These are phyloP conservation scores for Rugonectria rugulosa DNA, from an alignment of 2,329 filamentous ascomycete species.

Conservation along the genomic window DNA sequence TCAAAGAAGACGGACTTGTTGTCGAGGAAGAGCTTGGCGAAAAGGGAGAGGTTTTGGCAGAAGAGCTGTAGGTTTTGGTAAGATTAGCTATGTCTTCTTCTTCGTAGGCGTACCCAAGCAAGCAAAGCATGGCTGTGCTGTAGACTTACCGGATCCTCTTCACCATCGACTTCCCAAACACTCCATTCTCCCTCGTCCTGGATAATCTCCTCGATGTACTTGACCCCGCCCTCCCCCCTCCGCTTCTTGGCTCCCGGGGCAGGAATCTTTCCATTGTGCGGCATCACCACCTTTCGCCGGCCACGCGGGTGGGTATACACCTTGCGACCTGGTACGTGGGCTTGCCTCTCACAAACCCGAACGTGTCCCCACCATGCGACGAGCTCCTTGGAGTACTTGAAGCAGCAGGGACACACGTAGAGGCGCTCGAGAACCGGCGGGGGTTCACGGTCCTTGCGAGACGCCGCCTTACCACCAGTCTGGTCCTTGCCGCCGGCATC, in stretches of 20 bases:
- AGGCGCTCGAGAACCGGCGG: constrained; percentile 68
- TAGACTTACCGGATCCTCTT: constrained; percentile 72
- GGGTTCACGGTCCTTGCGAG: constrained; percentile 46
- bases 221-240: constrained; percentile 44
- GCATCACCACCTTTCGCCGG: constrained; percentile 49
- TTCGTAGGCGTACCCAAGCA: neutral
- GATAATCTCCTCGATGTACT: constrained; percentile 53
- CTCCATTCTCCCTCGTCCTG: constrained; percentile 77
- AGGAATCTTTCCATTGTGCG: constrained; percentile 39
- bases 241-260: constrained; percentile 47
- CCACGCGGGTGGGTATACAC: constrained; percentile 73
- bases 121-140: neutral
- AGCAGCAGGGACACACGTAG: constrained; percentile 92
- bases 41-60: constrained; percentile 93
- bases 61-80: constrained; percentile 66
- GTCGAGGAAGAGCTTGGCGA: constrained; percentile 96
- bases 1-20: constrained; percentile 99
- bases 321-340: constrained; percentile 69
- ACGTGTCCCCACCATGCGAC: constrained; percentile 67
- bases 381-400: constrained; percentile 81
- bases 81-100: constrained; percentile 16
- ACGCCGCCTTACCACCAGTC: constrained; percentile 36
- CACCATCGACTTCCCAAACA: constrained; percentile 93
- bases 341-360: constrained; percentile 61
- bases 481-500: constrained; percentile 41